Percentiles rank a stretch among this genome's conserved stretches.
These are phyloP conservation scores for Hypoxylon cercidicola DNA, from an alignment of 495 filamentous ascomycete genomes.

Conservation along the genomic window DNA sequence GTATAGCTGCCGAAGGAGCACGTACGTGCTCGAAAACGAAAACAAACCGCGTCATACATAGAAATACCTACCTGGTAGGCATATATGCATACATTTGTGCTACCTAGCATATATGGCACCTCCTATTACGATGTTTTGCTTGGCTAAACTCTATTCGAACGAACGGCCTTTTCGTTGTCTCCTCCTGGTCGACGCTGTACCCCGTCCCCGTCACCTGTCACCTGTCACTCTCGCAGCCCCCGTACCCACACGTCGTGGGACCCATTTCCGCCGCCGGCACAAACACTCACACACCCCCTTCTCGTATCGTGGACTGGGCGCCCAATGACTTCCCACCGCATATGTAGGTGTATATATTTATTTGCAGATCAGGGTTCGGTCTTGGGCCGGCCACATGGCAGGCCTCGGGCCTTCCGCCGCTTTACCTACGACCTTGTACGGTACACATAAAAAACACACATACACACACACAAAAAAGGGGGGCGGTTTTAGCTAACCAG, in stretches of 20 bases:
- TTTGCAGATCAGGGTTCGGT: slow-evolving; percentile 41
- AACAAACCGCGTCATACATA: slow-evolving; percentile 29
- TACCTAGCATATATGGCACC: not conserved
- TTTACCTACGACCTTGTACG: too few relatives aligned
- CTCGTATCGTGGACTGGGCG: slow-evolving; percentile 24
- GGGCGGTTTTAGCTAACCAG: too few relatives aligned
- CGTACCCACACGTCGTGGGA: slow-evolving; percentile 29
- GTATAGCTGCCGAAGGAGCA: slow-evolving; percentile 38
- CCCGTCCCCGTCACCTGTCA: not conserved
- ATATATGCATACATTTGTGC: slow-evolving; percentile 26
- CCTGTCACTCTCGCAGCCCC: slow-evolving; percentile 19
- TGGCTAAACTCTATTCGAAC: slow-evolving; percentile 44
- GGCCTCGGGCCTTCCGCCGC: slow-evolving; percentile 34
- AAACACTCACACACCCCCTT: not conserved
- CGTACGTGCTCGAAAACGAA: slow-evolving; percentile 8
- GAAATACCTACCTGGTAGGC: too few relatives aligned
- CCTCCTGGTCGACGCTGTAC: too few relatives aligned
- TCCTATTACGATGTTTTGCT: slow-evolving; percentile 18
- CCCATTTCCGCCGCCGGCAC: slow-evolving; percentile 2
- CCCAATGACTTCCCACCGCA: slow-evolving; percentile 25
- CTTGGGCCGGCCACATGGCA: slow-evolving; percentile 37
- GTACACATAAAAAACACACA: slow-evolving; percentile 16
- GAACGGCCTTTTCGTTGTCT: slow-evolving; percentile 11
- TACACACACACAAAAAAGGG: too few relatives aligned
- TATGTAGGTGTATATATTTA: slow-evolving; percentile 34